Conservation (phyloP, 2,329 filamentous ascomycete genomes). For the Dactylellina leptospora region DNA sequence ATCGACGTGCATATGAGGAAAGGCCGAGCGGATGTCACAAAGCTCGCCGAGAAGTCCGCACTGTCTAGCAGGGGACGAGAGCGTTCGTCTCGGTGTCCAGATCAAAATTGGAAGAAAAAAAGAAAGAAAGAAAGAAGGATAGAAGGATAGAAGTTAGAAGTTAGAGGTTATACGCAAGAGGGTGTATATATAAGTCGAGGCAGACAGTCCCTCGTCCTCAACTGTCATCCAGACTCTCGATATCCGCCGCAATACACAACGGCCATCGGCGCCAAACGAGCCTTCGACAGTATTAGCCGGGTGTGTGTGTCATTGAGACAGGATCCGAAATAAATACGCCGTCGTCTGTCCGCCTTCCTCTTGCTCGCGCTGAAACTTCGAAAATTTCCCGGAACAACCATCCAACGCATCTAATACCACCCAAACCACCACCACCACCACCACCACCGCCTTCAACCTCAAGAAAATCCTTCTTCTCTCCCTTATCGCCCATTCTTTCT, state of each 20-base stretch:
- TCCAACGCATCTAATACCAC: conserved; percentile 15
- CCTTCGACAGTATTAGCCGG: not conserved
- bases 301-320: conserved; percentile 4
- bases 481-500: not conserved
- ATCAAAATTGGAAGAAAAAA: not conserved
- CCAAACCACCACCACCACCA: not conserved
- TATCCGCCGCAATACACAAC: too few relatives aligned
- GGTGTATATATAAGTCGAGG: not conserved
- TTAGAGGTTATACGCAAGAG: too few relatives aligned
- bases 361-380: not conserved
- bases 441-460: conserved; percentile 12
- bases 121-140: not conserved
- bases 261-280: conserved; percentile 22
- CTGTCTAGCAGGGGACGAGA: not conserved
- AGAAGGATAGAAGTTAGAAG: too few relatives aligned
- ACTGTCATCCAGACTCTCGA: not conserved
- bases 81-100: conserved; percentile 29
- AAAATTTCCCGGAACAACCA: conserved; percentile 52
- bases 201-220: not conserved
- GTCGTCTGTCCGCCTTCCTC: conserved; percentile 13
- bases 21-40: not conserved
- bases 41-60: conserved; percentile 23
- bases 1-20: conserved; percentile 29
- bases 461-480: not conserved
- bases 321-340: conserved; percentile 39